Conservation (phyloP, 2,329 filamentous ascomycete species). For the Claviceps capensis region DNA sequence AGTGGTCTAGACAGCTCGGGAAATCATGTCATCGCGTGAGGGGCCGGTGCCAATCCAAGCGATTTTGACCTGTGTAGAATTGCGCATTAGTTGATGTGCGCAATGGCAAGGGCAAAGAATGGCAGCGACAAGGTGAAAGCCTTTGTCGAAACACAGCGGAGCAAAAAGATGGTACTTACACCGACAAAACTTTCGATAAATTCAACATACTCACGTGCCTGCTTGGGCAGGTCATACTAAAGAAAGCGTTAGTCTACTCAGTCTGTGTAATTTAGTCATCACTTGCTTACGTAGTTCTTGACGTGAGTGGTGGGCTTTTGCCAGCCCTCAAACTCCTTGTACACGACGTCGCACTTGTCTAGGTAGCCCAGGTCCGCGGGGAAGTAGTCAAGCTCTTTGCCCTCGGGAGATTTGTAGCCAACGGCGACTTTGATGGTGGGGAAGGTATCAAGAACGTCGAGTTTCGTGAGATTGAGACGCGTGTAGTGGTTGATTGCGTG, state of each 20-base stretch:
- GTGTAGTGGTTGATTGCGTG: conserved; percentile 53
- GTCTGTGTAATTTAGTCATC: not conserved
- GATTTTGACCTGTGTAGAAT: conserved; percentile 18
- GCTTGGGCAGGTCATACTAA: conserved; percentile 42
- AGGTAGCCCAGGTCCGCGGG: conserved; percentile 48
- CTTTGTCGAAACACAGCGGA: too few relatives aligned
- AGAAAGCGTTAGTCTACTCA: not conserved
- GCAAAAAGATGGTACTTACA: not conserved
- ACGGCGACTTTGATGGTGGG: not conserved
- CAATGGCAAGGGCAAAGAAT: not conserved
- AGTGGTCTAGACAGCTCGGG: conserved; percentile 8
- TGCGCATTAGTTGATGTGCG: too few relatives aligned
- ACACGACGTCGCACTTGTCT: conserved; percentile 47
- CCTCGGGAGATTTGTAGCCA: not conserved
- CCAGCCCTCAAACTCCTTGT: conserved; percentile 59
- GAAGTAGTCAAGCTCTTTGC: conserved; percentile 32
- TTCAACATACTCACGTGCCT: conserved; percentile 52
- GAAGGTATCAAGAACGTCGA: conserved; percentile 12
- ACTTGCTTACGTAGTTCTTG: conserved; percentile 30
- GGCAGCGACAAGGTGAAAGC: not conserved
- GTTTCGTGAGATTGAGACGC: conserved; percentile 32
- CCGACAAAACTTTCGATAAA: conserved; percentile 29
- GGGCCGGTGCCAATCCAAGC: conserved; percentile 53
- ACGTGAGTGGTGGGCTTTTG: conserved; percentile 46
- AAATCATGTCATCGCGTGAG: conserved; percentile 50